A percentile compares a stretch with the other conserved stretches of the same genome.
Evolutionary conservation across 345 rosid species (phyloP).

Genomic region (Rhodomyrtus tomentosa): DNA sequence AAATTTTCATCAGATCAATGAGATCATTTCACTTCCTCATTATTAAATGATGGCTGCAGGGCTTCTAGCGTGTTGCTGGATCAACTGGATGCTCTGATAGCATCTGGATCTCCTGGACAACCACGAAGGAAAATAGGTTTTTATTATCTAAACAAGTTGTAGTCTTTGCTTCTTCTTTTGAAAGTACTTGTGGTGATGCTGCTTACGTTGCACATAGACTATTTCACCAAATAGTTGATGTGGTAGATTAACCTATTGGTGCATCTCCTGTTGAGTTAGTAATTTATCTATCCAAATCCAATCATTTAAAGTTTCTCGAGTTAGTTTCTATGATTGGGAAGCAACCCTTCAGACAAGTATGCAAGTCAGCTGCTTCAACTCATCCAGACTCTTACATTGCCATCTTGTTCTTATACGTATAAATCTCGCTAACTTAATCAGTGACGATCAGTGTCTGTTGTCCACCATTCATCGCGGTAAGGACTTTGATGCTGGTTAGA

Average conservation of each 20-base stretch:
- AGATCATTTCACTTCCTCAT: neutral
- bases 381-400: neutral
- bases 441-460: neutral
- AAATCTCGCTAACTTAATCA: neutral
- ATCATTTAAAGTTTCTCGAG: neutral
- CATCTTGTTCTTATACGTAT: neutral
- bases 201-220: neutral
- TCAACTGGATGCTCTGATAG: constrained; percentile 67
- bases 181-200: neutral
- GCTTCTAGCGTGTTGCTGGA: constrained; percentile 33
- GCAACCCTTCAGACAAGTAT: neutral
- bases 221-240: neutral
- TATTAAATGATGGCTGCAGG: constrained; percentile 21
- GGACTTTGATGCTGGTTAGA: neutral
- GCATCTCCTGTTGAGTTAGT: neutral
- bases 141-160: neutral
- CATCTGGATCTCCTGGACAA: constrained; percentile 68
- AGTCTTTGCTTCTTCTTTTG: neutral
- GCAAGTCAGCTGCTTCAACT: neutral
- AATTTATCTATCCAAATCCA: neutral
- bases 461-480: neutral
- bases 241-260: neutral
- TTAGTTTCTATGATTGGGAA: neutral
- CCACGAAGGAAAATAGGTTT: constrained; percentile 71
- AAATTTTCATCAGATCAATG: neutral